Base-by-base conservation (phyloP, 306 rosid genomes). In the Casuarina equisetifolia region DNA sequence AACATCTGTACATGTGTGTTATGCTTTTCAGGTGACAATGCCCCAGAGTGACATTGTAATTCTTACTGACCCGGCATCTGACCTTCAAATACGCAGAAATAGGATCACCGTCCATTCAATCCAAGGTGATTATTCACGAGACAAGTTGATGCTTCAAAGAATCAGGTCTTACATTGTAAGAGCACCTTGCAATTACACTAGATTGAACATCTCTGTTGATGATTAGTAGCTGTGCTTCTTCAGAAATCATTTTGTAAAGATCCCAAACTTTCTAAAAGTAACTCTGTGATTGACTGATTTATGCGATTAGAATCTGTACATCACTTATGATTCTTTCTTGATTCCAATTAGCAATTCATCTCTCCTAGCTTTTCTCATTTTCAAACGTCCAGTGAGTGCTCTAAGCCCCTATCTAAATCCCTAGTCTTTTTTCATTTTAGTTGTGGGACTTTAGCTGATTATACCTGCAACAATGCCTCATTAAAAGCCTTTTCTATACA, bases 151-250 rank as follows among this genome's bases (percentile, higher is more conserved):
- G 97, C 97, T 95, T 82, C 98, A 92, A 87, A 92, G 98, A 93
- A 92, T 92, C 91, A 91, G 92, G 92, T 91, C 97, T 86, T 95
- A 95, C 93, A 92, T 95, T 85, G 98, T 89, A 95, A 89, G 98
- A 84, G 85, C 82, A 85, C 82, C 43, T 72, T 84, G 81, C 88
- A 75, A 71, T 80, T 25, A 72, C 61, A 58, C 61, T 85, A 81
- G 77, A 72, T 80, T 72, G 84, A 86, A 73, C 51, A 77, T n/a
- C 74, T 76, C 58, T 66, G 51, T 76, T 72, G 55, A 66, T 38
- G 44, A 10, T 38, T 20, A 63, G 42, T 17, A 40, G 71, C 50
- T 42, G 42, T 40, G 71, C 71, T 42, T 66, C 50, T 42, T 66
- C 13, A n/a, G 50, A 25, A 66, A 16, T 20, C 20, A 10, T 4